Percentiles rank a stretch among this genome's conserved stretches.
Conservation (phyloP, 1,284 basidiomycete species). For the Psilocybe mexicana region DNA sequence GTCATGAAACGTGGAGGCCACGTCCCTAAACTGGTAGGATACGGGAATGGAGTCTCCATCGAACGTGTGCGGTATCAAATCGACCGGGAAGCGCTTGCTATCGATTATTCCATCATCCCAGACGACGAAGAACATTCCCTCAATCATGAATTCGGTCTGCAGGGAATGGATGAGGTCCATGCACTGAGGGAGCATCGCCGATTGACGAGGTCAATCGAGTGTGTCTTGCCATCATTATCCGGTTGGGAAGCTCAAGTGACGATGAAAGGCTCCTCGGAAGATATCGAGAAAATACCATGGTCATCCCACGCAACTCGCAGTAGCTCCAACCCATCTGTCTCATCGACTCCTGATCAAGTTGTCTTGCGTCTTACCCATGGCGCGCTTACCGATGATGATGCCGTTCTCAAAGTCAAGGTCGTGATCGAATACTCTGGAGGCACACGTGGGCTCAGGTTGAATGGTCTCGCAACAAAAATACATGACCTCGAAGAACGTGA, state of each 20-base stretch:
- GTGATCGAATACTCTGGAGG: conserved; percentile 83
- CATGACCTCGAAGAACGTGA: conserved; percentile 66
- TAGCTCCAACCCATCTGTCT: conserved; percentile 36
- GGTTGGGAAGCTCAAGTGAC: conserved; percentile 90
- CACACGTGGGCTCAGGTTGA: conserved; percentile 74
- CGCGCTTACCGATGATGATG: conserved; percentile 68
- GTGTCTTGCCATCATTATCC: conserved; percentile 72
- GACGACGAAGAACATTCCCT: conserved; percentile 59
- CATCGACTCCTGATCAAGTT: conserved; percentile 55
- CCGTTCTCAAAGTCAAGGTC: conserved; percentile 77
- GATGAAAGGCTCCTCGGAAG: conserved; percentile 69
- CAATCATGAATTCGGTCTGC: conserved; percentile 39
- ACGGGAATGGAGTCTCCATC: conserved; percentile 82
- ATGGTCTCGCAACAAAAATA: conserved; percentile 77
- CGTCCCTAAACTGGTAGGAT: conserved; percentile 76
- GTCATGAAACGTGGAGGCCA: conserved; percentile 73
- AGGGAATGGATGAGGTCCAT: conserved; percentile 59
- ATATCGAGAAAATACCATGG: conserved; percentile 78
- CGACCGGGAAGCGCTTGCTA: conserved; percentile 76
- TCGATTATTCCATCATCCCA: conserved; percentile 88
- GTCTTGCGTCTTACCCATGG: conserved; percentile 74
- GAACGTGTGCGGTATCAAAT: conserved; percentile 78
- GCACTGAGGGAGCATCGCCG: conserved; percentile 64
- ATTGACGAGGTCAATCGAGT: conserved; percentile 78
- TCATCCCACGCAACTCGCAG: conserved; percentile 63